Base-by-base conservation (phyloP, 805 yeast genomes). In the Cyberlindnera mississippiensis region DNA sequence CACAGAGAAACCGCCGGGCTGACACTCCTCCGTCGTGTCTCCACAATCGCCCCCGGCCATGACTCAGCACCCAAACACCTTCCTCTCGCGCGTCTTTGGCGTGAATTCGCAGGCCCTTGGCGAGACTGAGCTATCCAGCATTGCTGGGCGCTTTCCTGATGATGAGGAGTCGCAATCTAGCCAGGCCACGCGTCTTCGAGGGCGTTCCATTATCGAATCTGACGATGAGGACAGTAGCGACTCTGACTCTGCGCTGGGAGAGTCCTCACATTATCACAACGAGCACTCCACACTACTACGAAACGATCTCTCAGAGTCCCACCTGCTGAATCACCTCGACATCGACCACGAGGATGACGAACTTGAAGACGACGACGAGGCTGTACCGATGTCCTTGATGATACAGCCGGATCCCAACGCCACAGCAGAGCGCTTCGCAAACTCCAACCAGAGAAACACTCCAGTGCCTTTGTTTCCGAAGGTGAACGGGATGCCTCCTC, bases 11-110 rank as follows among this genome's bases (percentile, higher is more conserved):
- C 24, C 24, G 8, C 6, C 24, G 8, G 8, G 24, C 24, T 20
- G 24, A 6, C 9, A 20, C 24, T 6, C 24, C 6, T 9, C 24
- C 24, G 24, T 9, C 24, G 24, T 9, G 28, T 15, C 15, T 11
- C 28, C 14, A 14, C 36, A 22, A n/a, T 29, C 32, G 15, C 12
- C 13, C 26, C 19, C 35, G n/a, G 11, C 6, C 14, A 33, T 33
- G 36, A 17, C 36, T 24, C 36, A 33, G 28, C 40, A 31, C 12
- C 40, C 29, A 6, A 37, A 37, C 32, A 37, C 40, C 6, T 80
- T 80, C 53, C 66, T 80, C 45, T 78, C 83, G 9, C 66, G 85
- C 32, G 82, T 80, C 17, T 79, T 80, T 60, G 86, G 85, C 4
- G 56, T 64, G 36, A 57, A 60, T 31, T 65, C 69, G 9, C 55